phyloP scores from a whole-genome alignment of 768 basidiomycete species.

The Pisolithus marmoratus region DNA sequence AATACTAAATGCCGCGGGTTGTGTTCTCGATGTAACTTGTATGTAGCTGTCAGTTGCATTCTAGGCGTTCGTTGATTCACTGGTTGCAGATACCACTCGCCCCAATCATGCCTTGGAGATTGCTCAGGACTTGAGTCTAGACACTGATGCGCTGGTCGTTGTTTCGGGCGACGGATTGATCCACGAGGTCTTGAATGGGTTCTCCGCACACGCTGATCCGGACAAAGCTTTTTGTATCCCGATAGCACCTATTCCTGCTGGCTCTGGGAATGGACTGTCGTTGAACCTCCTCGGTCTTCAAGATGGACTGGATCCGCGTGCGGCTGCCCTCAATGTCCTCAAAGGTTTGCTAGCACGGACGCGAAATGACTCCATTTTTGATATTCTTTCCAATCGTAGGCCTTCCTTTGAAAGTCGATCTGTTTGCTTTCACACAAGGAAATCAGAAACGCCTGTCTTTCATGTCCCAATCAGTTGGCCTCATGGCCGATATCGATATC shows the following conservation, averaged over 20 bases:
- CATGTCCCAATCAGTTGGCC: conserved; percentile 76
- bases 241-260: conserved; percentile 74
- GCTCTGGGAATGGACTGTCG: conserved; percentile 74
- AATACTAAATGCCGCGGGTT: conserved; percentile 62
- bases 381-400: conserved; percentile 36
- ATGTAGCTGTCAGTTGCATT: conserved; percentile 18
- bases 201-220: conserved; percentile 59
- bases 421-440: conserved; percentile 71
- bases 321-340: conserved; percentile 71
- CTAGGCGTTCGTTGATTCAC: background rate
- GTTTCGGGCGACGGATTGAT: conserved; percentile 83
- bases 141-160: conserved; percentile 66
- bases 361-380: background rate
- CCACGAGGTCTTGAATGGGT: conserved; percentile 82
- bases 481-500: conserved; percentile 82
- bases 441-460: conserved; percentile 64
- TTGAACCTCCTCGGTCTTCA: conserved; percentile 65
- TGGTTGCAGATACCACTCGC: conserved; percentile 52
- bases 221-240: conserved; percentile 60
- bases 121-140: conserved; percentile 47
- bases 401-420: conserved; percentile 64
- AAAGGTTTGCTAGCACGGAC: conserved; percentile 48
- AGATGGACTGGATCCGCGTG: conserved; percentile 66
- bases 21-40: conserved; percentile 59
- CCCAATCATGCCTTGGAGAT: conserved; percentile 63